phyloP scores from a whole-genome alignment of 352 stramenopile species.

The Poterioochromonas sp. region DNA sequence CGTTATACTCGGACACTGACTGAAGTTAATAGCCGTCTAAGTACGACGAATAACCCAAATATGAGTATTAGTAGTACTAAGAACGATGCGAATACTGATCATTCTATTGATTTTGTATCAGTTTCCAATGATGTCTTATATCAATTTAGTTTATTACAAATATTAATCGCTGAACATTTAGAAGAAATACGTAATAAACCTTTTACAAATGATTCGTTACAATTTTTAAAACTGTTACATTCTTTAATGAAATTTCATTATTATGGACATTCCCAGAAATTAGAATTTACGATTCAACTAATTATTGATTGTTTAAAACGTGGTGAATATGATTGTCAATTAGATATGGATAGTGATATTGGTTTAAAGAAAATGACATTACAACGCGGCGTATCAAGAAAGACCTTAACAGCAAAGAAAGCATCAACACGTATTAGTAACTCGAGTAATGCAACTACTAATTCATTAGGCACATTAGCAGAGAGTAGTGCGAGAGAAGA shows the following conservation, averaged over 20 bases:
- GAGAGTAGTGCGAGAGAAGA: too few species aligned
- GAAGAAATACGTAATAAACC: constrained; percentile 1
- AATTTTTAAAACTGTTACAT: constrained; percentile 39
- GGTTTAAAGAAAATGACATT: too few species aligned
- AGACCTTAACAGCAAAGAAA: too few species aligned
- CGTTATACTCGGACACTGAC: constrained; percentile 19
- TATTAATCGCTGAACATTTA: constrained; percentile 40
- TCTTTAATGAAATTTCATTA: constrained; percentile 41
- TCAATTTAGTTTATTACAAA: constrained; percentile 41
- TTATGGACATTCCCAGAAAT: constrained; percentile 37
- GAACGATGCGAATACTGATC: too few species aligned
- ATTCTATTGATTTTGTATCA: background rate
- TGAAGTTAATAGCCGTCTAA: too few species aligned
- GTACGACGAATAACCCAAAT: too few species aligned
- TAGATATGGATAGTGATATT: too few species aligned
- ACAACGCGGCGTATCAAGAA: too few species aligned
- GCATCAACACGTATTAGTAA: too few species aligned
- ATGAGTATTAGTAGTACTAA: too few species aligned
- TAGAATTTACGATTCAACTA: constrained; percentile 21
- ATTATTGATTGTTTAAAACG: background rate
- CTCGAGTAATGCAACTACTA: too few species aligned
- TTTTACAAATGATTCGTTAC: constrained; percentile 20
- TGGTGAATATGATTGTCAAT: background rate
- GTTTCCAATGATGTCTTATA: background rate
- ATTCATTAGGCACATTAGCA: too few species aligned